A percentile compares a stretch with the other conserved stretches of the same genome.
These are phyloP conservation scores for Sideroxylon spinosum DNA, from an alignment of 179 eudicot species.

Conservation along the genomic window DNA sequence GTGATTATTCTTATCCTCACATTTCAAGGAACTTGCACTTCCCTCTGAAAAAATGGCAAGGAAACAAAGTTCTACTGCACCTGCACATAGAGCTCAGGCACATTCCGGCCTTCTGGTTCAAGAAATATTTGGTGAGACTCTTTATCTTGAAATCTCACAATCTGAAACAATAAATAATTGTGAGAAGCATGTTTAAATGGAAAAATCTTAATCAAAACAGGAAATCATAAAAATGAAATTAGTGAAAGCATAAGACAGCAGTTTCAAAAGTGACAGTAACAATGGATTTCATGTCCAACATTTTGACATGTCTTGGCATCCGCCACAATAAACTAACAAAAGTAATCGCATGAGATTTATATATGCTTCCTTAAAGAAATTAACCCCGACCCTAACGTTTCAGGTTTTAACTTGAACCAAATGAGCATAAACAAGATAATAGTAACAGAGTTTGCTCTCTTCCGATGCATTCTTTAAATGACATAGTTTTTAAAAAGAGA, in stretches of 20 bases:
- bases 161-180: slow-evolving; percentile 40
- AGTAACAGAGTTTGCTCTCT: neutral
- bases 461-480: neutral
- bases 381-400: neutral
- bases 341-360: neutral
- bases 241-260: neutral
- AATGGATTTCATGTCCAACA: neutral
- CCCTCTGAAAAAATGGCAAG: neutral
- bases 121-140: slow-evolving; percentile 98
- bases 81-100: slow-evolving; percentile 99
- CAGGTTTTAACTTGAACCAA: neutral
- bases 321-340: neutral
- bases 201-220: neutral
- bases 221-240: neutral
- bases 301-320: neutral
- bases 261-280: neutral
- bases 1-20: neutral
- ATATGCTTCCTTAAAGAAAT: neutral
- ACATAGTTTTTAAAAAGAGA: neutral
- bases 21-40: slow-evolving; percentile 2
- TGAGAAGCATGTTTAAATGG: neutral
- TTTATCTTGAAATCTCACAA: slow-evolving; percentile 93
- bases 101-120: slow-evolving; percentile 94
- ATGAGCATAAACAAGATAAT: neutral
- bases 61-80: slow-evolving; percentile 35